Evolutionary conservation across 2,329 filamentous ascomycete species (phyloP).

Genomic region (Colletotrichum godetiae): DNA sequence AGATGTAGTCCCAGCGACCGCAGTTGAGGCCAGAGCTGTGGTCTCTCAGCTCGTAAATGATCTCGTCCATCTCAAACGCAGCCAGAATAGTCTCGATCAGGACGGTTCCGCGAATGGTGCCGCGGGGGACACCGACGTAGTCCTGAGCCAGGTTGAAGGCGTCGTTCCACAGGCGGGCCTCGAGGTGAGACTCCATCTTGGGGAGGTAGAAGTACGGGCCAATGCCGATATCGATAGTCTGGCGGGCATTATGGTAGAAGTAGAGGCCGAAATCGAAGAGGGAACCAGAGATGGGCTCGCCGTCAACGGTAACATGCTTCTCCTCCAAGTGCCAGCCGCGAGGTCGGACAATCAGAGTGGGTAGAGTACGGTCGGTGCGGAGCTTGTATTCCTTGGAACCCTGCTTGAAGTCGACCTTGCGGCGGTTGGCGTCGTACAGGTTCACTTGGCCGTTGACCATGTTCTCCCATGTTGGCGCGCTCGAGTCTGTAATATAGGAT

Average conservation of each 20-base stretch:
- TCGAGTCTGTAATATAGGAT: conserved; percentile 74
- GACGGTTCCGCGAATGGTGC: conserved; percentile 94
- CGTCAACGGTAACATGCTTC: conserved; percentile 97
- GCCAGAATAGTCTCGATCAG: conserved; percentile 98
- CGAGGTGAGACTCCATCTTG: conserved; percentile 98
- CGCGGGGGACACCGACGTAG: conserved; percentile 87
- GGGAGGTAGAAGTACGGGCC: conserved; percentile 98
- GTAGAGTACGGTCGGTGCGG: conserved; percentile 84
- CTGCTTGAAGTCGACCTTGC: conserved; percentile 95
- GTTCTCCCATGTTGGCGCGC: conserved; percentile 97
- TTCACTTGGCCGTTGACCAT: conserved; percentile 99
- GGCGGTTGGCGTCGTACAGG: conserved; percentile 94
- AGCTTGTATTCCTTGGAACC: conserved; percentile 98
- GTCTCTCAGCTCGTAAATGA: conserved; percentile 98
- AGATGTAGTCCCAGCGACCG: conserved; percentile 99
- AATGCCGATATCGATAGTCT: conserved; percentile 83
- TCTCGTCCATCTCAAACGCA: conserved; percentile 99
- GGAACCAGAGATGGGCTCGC: conserved; percentile 90
- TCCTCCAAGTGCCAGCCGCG: conserved; percentile 98
- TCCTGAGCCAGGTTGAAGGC: conserved; percentile 97
- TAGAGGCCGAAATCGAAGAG: conserved; percentile 99
- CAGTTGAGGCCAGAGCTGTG: conserved; percentile 98
- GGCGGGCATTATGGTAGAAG: conserved; percentile 97
- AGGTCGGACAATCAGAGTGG: conserved; percentile 93
- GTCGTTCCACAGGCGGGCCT: conserved; percentile 98